Evolutionary conservation across 371 early-diverging fungal genomes (phyloP).

Genomic region (Choanephora cucurbitarum): DNA sequence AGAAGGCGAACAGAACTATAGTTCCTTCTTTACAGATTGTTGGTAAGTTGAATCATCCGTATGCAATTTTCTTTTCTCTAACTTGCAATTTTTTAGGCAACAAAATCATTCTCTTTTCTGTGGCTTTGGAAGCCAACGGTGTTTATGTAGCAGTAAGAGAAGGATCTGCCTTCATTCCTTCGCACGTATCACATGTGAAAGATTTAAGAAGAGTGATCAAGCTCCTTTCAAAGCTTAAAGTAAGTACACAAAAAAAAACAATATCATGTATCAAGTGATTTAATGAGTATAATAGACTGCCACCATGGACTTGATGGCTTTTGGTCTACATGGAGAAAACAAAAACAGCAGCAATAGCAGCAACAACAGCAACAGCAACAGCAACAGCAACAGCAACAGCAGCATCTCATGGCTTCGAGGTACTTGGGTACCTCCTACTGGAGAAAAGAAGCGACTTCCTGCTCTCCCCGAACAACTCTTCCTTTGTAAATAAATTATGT

Average conservation of each 20-base stretch:
- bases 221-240: slow-evolving; percentile 1
- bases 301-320: slow-evolving; percentile 2
- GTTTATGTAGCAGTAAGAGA: slow-evolving; percentile 2
- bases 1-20: background rate
- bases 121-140: background rate
- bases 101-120: background rate
- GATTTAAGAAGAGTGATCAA: background rate
- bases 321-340: slow-evolving; percentile 1
- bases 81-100: background rate
- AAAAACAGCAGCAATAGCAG: background rate
- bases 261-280: no score
- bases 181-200: background rate
- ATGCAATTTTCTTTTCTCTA: slow-evolving; percentile 3
- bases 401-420: background rate
- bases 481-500: background rate
- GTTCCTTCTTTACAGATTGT: background rate
- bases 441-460: slow-evolving; percentile 3
- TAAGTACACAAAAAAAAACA: background rate
- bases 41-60: background rate
- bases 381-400: background rate
- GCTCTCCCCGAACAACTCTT: background rate
- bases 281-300: background rate
- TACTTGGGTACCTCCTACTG: slow-evolving; percentile 1
- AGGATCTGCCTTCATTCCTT: background rate
- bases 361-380: slow-evolving; percentile 2